Evolutionary conservation across 2,329 filamentous ascomycete species (phyloP).

Genomic region (Xylariaceae sp.): DNA sequence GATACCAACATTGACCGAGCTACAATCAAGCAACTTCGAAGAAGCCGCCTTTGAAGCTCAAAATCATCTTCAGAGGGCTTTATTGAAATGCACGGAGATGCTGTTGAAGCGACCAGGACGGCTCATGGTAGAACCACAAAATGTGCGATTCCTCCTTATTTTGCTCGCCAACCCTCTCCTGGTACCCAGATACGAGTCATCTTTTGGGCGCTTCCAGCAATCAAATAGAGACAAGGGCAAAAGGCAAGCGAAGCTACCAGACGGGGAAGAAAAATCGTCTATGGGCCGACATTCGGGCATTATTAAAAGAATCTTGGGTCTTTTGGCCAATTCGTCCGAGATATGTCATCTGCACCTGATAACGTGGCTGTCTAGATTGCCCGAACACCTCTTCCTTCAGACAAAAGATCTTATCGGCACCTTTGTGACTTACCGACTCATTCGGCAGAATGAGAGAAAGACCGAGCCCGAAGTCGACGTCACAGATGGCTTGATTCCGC

Average conservation of each 20-base stretch:
- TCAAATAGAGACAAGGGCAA: conserved; percentile 20
- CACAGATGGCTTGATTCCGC: conserved; percentile 67
- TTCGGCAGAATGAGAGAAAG: conserved; percentile 65
- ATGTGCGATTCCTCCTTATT: conserved; percentile 75
- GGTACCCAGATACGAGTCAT: conserved; percentile 41
- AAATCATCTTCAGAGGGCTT: conserved; percentile 61
- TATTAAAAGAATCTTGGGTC: conserved; percentile 77
- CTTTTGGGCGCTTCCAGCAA: conserved; percentile 38
- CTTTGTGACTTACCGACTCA: conserved; percentile 78
- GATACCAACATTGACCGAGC: conserved; percentile 29
- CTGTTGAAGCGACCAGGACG: conserved; percentile 76
- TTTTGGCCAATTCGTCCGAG: conserved; percentile 71
- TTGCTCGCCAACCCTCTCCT: conserved; percentile 76
- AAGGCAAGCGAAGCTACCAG: conserved; percentile 5
- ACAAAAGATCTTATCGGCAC: conserved; percentile 73
- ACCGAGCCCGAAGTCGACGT: conserved; percentile 56
- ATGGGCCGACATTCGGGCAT: conserved; percentile 72
- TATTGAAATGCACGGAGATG: conserved; percentile 76
- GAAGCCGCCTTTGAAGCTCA: conserved; percentile 53
- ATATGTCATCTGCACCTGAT: conserved; percentile 75
- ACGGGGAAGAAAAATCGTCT: conserved; percentile 18
- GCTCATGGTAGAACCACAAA: conserved; percentile 61
- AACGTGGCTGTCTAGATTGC: conserved; percentile 71
- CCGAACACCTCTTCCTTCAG: conserved; percentile 62
- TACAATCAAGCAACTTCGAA: conserved; percentile 44